Evolutionary conservation across 2,329 filamentous ascomycete genomes (phyloP).

Genomic region (Colletotrichum godetiae): DNA sequence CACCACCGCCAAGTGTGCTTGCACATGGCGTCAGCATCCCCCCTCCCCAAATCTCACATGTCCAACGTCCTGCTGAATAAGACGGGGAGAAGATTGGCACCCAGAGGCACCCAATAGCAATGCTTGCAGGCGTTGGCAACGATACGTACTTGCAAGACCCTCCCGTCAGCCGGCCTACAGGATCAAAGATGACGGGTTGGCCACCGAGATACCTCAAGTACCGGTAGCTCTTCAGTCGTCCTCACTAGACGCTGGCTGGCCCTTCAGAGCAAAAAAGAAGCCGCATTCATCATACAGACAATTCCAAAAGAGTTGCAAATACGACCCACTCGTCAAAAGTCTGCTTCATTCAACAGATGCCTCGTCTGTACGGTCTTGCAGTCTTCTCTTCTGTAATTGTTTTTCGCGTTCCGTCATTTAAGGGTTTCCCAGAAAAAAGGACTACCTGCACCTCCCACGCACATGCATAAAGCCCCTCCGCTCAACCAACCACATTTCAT

Average conservation of each 20-base stretch:
- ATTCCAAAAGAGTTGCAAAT: too few species aligned
- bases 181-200: neutral
- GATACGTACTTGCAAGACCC: neutral
- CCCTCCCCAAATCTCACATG: neutral
- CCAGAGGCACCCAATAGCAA: neutral
- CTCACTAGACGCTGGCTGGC: neutral
- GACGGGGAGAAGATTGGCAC: neutral
- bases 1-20: too few species aligned
- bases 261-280: neutral
- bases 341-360: neutral
- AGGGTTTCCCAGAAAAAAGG: neutral
- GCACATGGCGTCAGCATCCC: too few species aligned
- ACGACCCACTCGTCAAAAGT: neutral
- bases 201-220: too few species aligned
- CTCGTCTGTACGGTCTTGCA: neutral
- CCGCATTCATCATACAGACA: too few species aligned
- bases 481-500: neutral
- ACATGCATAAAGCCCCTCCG: neutral
- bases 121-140: neutral
- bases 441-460: neutral
- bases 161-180: neutral
- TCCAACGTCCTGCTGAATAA: neutral
- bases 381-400: neutral
- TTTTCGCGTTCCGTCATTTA: neutral
- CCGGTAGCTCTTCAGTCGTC: neutral